These are phyloP conservation scores for Suillus alpinus DNA, from an alignment of 768 basidiomycete genomes.

Conservation along the genomic window DNA sequence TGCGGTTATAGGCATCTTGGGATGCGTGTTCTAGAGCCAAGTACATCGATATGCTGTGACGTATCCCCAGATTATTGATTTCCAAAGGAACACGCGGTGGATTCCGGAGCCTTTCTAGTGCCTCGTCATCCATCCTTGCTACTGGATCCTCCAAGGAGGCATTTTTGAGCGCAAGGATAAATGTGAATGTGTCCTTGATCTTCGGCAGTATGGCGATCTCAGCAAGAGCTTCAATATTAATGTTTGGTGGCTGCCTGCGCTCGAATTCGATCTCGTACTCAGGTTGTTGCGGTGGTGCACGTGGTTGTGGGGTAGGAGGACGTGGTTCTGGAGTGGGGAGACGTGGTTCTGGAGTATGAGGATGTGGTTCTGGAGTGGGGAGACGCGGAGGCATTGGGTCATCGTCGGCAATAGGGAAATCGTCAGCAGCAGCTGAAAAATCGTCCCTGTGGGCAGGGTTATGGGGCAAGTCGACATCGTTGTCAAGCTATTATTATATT, in stretches of 20 bases:
- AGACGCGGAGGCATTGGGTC: background rate
- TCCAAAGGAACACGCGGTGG: background rate
- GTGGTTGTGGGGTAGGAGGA: too few species aligned
- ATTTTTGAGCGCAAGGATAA: background rate
- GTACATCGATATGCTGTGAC: background rate
- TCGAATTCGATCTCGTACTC: too few species aligned
- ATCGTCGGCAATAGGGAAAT: too few species aligned
- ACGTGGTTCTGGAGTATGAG: background rate
- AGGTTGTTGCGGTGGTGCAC: too few species aligned
- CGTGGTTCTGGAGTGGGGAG: too few species aligned
- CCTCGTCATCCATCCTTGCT: background rate
- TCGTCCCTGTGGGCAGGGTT: too few species aligned
- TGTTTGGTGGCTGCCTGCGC: background rate
- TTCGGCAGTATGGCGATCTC: background rate
- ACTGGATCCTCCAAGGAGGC: background rate
- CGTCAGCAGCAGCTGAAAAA: too few species aligned
- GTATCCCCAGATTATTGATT: background rate
- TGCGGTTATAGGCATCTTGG: constrained; percentile 26
- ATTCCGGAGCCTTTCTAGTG: background rate
- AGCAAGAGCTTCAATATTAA: background rate
- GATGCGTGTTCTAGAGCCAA: constrained; percentile 23
- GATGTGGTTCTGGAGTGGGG: background rate
- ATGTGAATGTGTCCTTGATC: background rate
- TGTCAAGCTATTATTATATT: too few species aligned
- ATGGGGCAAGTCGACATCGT: too few species aligned